Evolutionary conservation across 2,329 filamentous ascomycete species (phyloP), one percentile per base, ranked within the genome.

Genomic region (Fusarium virguliforme): DNA sequence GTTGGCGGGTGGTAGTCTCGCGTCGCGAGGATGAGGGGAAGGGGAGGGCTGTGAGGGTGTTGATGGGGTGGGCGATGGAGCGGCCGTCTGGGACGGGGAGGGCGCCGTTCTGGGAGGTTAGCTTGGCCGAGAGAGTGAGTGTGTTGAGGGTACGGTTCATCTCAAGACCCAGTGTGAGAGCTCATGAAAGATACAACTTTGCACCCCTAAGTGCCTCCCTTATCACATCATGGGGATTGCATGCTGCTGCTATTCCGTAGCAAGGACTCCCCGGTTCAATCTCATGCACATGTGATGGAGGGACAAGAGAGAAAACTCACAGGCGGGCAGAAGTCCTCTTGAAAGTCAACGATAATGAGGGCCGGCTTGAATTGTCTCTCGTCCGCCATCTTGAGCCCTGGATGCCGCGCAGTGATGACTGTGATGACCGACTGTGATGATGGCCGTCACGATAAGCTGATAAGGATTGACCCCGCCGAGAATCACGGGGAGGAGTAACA

Each of bases 281-380:
- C 8, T 46, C 24, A 35, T 12, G 43, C 30, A 15, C 43, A 48
- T 48, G 53, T 40, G 50, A 24, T 12, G 24, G 24, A 40, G 10
- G 12, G 41, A 48, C 6, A 51, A 48, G 40, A 22, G 15, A 43
- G 48, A 38, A n/a, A 38, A 83, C 91, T 83, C 83, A 96, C 94
- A 12, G 95, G 94, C 65, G 93, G 93, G 80, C 94, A 97, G 81
- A 98, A 98, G 83, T 98, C 95, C 81, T 98, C 92, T 82, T 98
- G 96, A 77, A 97, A 87, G 81, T 98, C 95, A 59, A 97, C 91
- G 10, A 97, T 87, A 53, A 97, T 81, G 26, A 90, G 81, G 3
- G 87, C 87, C 4, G 88, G 85, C 55, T 77, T 82, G 66, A 87
- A 87, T 5, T 65, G 15, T 5, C 62, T 70, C 1, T 30, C 18